phyloP scores from a whole-genome alignment of 805 yeast species.

The Barnettozyma sp. region DNA sequence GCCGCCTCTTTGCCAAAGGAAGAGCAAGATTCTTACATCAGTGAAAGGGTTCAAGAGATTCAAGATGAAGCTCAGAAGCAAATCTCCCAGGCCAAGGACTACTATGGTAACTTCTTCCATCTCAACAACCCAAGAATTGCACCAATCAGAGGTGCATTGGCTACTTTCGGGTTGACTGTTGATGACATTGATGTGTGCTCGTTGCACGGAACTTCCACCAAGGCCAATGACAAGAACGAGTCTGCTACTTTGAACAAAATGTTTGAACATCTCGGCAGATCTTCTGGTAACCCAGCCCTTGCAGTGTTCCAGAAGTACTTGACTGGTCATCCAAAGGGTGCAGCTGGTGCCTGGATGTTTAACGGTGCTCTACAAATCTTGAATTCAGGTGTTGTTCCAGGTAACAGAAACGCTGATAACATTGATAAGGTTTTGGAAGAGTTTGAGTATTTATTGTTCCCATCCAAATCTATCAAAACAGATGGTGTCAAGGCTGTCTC shows the following conservation, averaged over 20 bases:
- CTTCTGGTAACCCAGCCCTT: conserved; percentile 94
- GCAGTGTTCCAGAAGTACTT: conserved; percentile 99
- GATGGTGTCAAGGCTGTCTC: conserved; percentile 97
- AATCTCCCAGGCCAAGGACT: conserved; percentile 79
- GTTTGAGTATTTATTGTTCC: conserved; percentile 85
- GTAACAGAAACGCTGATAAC: conserved; percentile 98
- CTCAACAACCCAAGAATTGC: conserved; percentile 88
- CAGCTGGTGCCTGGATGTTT: conserved; percentile 99
- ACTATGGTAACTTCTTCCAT: conserved; percentile 95
- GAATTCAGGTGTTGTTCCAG: conserved; percentile 92
- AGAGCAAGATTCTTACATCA: conserved; percentile 52
- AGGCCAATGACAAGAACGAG: conserved; percentile 98
- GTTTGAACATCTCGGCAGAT: conserved; percentile 93
- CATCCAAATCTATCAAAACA: conserved; percentile 87
- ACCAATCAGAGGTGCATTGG: conserved; percentile 94
- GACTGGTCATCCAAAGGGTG: conserved; percentile 99
- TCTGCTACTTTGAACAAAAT: conserved; percentile 82
- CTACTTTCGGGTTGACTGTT: conserved; percentile 84
- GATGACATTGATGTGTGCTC: conserved; percentile 96
- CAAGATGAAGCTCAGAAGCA: conserved; percentile 80
- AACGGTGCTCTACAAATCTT: conserved; percentile 95
- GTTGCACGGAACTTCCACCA: conserved; percentile 98
- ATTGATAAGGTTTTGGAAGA: conserved; percentile 78
- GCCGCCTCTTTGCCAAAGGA: conserved; percentile 45
- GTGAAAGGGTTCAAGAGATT: conserved; percentile 84